Percentiles rank a stretch among this genome's conserved stretches.
phyloP scores from a whole-genome alignment of 257 asterid species.

The Solanum neorickii region DNA sequence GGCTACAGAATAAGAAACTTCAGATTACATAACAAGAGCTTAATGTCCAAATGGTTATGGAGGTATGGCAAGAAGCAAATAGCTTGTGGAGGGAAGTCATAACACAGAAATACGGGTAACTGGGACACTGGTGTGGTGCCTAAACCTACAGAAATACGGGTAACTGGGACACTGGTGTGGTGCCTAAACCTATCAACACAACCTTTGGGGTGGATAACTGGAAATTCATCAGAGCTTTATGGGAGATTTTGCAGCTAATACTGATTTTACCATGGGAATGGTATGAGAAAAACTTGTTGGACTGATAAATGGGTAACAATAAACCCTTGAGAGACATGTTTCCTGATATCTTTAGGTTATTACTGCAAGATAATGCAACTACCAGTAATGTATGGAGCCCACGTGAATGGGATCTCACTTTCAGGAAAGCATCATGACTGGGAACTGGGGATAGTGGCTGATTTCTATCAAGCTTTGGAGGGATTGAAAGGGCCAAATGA shows the following conservation, averaged over 20 bases:
- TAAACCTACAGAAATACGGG: not conserved
- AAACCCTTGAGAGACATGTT: not conserved
- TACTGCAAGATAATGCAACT: not conserved
- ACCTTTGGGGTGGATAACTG: not conserved
- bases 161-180: not conserved
- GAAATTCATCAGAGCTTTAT: not conserved
- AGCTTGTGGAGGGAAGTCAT: not conserved
- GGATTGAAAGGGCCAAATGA: not conserved
- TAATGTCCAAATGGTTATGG: not conserved
- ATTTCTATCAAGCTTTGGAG: not conserved
- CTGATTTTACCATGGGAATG: not conserved
- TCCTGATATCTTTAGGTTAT: not conserved
- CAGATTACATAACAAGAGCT: not conserved
- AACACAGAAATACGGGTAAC: not conserved
- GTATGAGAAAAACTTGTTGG: not conserved
- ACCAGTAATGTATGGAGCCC: not conserved
- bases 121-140: not conserved
- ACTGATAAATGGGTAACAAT: not conserved
- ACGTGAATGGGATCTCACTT: not conserved
- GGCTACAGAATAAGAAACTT: not conserved
- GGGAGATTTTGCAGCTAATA: not conserved
- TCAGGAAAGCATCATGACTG: not conserved
- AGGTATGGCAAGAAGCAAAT: not conserved
- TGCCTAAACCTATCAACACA: not conserved
- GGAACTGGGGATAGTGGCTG: not conserved